A percentile compares a stretch with the other conserved stretches of the same genome.
Conservation (phyloP, 768 basidiomycete genomes). For the Naganishia vaughanmartiniae region DNA sequence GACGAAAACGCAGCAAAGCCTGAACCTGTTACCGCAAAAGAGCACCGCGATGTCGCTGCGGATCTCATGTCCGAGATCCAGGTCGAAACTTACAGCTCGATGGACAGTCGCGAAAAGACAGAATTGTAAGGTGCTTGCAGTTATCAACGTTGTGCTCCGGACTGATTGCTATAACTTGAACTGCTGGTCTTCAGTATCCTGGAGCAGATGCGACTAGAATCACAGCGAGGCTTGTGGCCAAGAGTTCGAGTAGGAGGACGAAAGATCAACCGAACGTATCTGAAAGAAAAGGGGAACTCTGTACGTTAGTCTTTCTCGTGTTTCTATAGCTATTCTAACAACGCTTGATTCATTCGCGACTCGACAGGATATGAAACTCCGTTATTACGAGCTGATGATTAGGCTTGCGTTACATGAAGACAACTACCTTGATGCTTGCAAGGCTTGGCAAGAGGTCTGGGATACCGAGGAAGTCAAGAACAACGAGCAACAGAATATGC, state of each 20-base stretch:
- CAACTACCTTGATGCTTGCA: conserved; percentile 87
- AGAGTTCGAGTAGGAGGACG: conserved; percentile 86
- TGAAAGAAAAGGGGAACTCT: conserved; percentile 84
- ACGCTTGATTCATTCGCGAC: neutral
- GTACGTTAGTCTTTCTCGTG: conserved; percentile 55
- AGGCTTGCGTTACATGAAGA: conserved; percentile 81
- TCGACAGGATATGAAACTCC: conserved; percentile 83
- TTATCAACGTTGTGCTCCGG: neutral
- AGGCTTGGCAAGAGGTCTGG: conserved; percentile 95
- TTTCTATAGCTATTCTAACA: conserved; percentile 21
- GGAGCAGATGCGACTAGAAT: conserved; percentile 86
- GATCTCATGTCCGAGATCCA: conserved; percentile 91
- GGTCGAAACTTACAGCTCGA: conserved; percentile 90
- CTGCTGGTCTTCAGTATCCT: conserved; percentile 59
- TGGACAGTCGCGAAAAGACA: conserved; percentile 96
- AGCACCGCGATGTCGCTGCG: conserved; percentile 77
- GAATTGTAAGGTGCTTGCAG: conserved; percentile 61
- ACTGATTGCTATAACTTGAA: neutral
- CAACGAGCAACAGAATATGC: conserved; percentile 58
- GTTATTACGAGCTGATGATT: conserved; percentile 95
- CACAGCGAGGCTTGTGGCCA: conserved; percentile 68
- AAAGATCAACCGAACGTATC: conserved; percentile 88
- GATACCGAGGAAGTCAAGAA: conserved; percentile 91
- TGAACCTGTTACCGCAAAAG: conserved; percentile 56
- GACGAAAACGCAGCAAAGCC: conserved; percentile 41